A percentile compares a stretch with the other conserved stretches of the same genome.
phyloP scores from a whole-genome alignment of 106 monocot genomes.

The Dendrobium officinale region DNA sequence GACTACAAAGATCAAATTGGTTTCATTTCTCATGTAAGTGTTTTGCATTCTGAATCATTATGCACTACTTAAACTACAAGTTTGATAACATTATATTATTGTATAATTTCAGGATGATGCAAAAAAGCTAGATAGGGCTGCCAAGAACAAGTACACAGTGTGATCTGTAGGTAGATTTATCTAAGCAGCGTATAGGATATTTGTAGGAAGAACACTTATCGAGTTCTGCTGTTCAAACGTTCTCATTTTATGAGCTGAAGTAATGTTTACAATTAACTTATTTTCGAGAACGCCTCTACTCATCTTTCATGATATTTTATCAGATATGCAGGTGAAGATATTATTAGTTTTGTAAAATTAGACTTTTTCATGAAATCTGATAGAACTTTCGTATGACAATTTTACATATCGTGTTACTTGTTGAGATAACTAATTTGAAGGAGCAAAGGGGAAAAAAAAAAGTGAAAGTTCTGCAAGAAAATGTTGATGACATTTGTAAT shows the following conservation, averaged over 20 bases:
- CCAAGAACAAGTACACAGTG: conserved; percentile 3
- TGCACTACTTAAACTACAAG: neutral
- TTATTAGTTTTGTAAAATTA: too few relatives aligned
- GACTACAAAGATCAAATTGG: conserved; percentile 2
- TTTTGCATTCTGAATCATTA: neutral
- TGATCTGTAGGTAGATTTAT: neutral
- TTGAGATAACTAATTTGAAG: too few relatives aligned
- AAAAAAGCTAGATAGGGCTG: neutral
- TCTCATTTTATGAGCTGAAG: neutral
- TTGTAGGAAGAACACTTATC: too few relatives aligned
- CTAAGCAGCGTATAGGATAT: too few relatives aligned
- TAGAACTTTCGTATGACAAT: too few relatives aligned
- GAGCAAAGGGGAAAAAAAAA: too few relatives aligned
- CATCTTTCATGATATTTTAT: neutral
- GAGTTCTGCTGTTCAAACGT: too few relatives aligned
- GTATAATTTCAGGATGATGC: conserved; percentile 3
- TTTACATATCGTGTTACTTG: too few relatives aligned
- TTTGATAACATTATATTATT: neutral
- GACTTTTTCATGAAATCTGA: too few relatives aligned
- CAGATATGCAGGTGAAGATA: too few relatives aligned
- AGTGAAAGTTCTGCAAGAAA: too few relatives aligned
- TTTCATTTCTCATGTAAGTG: conserved; percentile 9
- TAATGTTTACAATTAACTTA: neutral
- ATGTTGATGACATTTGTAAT: too few relatives aligned
- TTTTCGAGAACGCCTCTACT: neutral